phyloP scores from a whole-genome alignment of 1,139 yeast genomes.

The Taphrina deformans region DNA sequence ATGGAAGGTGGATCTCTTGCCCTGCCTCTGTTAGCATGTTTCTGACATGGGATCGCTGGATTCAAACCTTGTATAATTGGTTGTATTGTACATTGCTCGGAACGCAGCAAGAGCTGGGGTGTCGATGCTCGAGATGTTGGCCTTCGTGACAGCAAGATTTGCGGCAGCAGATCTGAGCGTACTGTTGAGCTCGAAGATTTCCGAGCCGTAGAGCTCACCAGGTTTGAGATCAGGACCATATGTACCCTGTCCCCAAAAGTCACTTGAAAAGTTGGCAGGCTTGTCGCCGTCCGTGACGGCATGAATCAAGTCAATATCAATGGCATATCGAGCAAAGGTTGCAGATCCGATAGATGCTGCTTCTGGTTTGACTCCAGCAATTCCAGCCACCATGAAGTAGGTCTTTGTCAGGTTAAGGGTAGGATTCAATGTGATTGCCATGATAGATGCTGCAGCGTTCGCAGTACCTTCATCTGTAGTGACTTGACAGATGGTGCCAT shows the following conservation, averaged over 20 bases:
- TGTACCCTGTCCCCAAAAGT: conserved; percentile 61
- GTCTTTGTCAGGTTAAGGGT: conserved; percentile 60
- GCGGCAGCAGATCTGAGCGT: conserved; percentile 61
- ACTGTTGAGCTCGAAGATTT: conserved; percentile 63
- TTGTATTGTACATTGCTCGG: conserved; percentile 42
- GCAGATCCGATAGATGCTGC: conserved; percentile 56
- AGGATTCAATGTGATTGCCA: conserved; percentile 58
- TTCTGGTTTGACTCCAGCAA: conserved; percentile 64
- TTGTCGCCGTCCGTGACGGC: conserved; percentile 56
- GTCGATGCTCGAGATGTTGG: conserved; percentile 15
- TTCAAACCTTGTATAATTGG: conserved; percentile 53
- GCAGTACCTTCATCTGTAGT: conserved; percentile 71
- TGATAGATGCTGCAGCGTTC: conserved; percentile 63
- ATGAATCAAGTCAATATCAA: conserved; percentile 63
- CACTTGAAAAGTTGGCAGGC: conserved; percentile 58
- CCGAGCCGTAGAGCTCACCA: conserved; percentile 60
- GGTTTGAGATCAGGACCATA: conserved; percentile 57
- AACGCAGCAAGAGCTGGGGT: conserved; percentile 6
- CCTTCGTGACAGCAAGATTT: conserved; percentile 49
- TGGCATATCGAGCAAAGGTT: conserved; percentile 62
- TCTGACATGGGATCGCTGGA: too few species aligned
- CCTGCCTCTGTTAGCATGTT: conserved; percentile 52
- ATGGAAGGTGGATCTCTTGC: conserved; percentile 55
- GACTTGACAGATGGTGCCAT: conserved; percentile 59
- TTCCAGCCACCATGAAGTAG: conserved; percentile 65